Conservation (phyloP, 2,329 filamentous ascomycete species). For the Myriangium duriaei region DNA sequence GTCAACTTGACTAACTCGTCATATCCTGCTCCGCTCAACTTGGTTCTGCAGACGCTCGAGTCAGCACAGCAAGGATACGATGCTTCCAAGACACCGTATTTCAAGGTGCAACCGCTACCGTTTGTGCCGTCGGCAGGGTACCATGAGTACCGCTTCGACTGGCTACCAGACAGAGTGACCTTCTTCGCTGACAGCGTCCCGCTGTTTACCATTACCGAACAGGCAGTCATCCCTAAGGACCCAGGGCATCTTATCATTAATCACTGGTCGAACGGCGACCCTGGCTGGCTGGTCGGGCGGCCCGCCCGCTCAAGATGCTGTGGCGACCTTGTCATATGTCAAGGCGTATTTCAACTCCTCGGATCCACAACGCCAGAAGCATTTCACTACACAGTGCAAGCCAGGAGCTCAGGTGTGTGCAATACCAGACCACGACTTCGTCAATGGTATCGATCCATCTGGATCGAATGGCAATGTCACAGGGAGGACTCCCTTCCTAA, state of each 20-base stretch:
- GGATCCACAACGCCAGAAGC: slow-evolving; percentile 21
- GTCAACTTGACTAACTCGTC: slow-evolving; percentile 19
- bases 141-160: slow-evolving; percentile 74
- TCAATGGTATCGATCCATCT: slow-evolving; percentile 21
- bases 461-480: slow-evolving; percentile 18
- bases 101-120: slow-evolving; percentile 44
- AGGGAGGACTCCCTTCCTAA: slow-evolving; percentile 37
- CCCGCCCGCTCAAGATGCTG: slow-evolving; percentile 50
- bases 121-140: slow-evolving; percentile 55
- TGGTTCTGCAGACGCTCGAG: slow-evolving; percentile 59
- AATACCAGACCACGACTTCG: slow-evolving; percentile 40
- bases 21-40: slow-evolving; percentile 47
- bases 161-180: slow-evolving; percentile 46
- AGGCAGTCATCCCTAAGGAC: slow-evolving; percentile 33
- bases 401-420: slow-evolving; percentile 18
- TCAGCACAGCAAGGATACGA: slow-evolving; percentile 49
- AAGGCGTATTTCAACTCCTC: slow-evolving; percentile 74
- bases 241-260: slow-evolving; percentile 57
- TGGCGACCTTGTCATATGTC: slow-evolving; percentile 54
- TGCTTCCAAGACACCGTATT: slow-evolving; percentile 47
- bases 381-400: slow-evolving; percentile 24
- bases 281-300: slow-evolving; percentile 52
- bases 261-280: slow-evolving; percentile 68
- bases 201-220: slow-evolving; percentile 42
- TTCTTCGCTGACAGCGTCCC: slow-evolving; percentile 56